phyloP scores from a whole-genome alignment of 768 basidiomycete species.

The Atractiella rhizophila region DNA sequence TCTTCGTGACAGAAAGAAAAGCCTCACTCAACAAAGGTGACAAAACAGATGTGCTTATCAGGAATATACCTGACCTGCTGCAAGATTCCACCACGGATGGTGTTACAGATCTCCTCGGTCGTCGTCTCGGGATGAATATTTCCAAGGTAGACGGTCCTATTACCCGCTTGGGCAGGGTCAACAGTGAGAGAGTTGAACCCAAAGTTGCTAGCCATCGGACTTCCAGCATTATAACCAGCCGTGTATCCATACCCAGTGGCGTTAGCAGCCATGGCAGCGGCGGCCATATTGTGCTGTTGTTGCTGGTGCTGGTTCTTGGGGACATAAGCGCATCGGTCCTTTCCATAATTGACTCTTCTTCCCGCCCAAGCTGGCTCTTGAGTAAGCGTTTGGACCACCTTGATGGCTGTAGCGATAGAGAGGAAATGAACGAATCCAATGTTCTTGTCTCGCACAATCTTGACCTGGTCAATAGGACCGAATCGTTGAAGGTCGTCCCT shows the following conservation, averaged over 20 bases:
- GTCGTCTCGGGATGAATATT: slow-evolving; percentile 92
- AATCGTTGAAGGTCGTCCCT: slow-evolving; percentile 76
- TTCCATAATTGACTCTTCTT: slow-evolving; percentile 91
- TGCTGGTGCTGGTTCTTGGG: slow-evolving; percentile 71
- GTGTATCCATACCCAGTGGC: slow-evolving; percentile 18
- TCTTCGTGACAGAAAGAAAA: neutral
- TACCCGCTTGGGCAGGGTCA: slow-evolving; percentile 36
- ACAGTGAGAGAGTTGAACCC: slow-evolving; percentile 20
- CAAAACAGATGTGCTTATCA: slow-evolving; percentile 48
- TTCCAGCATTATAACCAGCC: slow-evolving; percentile 9
- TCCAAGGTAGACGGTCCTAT: slow-evolving; percentile 81
- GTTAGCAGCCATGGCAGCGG: slow-evolving; percentile 20
- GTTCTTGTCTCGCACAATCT: slow-evolving; percentile 97
- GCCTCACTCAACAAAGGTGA: slow-evolving; percentile 20
- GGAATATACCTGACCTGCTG: slow-evolving; percentile 87
- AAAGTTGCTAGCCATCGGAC: slow-evolving; percentile 21
- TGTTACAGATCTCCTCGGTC: slow-evolving; percentile 83
- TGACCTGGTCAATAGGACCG: slow-evolving; percentile 94
- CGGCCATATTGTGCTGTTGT: slow-evolving; percentile 24
- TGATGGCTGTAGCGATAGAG: slow-evolving; percentile 77
- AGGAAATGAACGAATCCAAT: slow-evolving; percentile 98
- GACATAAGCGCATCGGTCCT: slow-evolving; percentile 92
- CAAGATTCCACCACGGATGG: slow-evolving; percentile 82
- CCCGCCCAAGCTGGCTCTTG: slow-evolving; percentile 81
- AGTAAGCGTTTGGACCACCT: slow-evolving; percentile 85